A percentile compares a stretch with the other conserved stretches of the same genome.
Evolutionary conservation across 495 filamentous ascomycete genomes (phyloP).

Genomic region (Baudoinia panamericana): DNA sequence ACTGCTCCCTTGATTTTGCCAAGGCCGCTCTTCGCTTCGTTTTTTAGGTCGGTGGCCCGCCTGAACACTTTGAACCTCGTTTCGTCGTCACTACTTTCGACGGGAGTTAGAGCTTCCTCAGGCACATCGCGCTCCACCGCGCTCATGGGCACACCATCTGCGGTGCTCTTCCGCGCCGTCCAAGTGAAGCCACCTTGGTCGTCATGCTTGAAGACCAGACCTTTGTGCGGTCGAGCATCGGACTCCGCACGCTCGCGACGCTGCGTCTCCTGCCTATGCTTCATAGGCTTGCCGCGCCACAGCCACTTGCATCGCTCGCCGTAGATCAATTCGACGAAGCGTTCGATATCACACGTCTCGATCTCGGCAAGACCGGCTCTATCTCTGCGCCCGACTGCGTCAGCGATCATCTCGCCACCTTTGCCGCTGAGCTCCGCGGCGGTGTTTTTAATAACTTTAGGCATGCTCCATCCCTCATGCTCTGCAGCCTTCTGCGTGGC

Average conservation of each 20-base stretch:
- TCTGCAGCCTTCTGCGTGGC: conserved; percentile 79
- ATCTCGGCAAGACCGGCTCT: conserved; percentile 83
- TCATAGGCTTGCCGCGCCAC: conserved; percentile 78
- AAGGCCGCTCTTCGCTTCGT: conserved; percentile 68
- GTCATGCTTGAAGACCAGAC: conserved; percentile 56
- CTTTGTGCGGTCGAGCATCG: conserved; percentile 18
- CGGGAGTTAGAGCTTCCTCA: conserved; percentile 15
- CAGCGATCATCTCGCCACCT: conserved; percentile 83
- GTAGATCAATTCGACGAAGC: conserved; percentile 58
- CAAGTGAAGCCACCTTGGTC: conserved; percentile 51
- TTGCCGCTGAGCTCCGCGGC: conserved; percentile 93
- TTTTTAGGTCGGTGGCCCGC: conserved; percentile 62
- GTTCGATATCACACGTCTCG: conserved; percentile 80
- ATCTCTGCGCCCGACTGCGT: conserved; percentile 77
- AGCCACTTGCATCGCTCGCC: conserved; percentile 83
- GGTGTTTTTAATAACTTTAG: conserved; percentile 86
- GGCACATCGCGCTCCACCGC: conserved; percentile 2
- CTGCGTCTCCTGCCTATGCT: conserved; percentile 21
- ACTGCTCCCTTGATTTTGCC: conserved; percentile 77
- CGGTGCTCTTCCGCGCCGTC: conserved; percentile 38
- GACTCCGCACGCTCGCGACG: neutral
- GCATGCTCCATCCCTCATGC: conserved; percentile 65
- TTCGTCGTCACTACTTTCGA: conserved; percentile 46
- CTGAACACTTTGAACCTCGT: conserved; percentile 57
- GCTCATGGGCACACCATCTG: neutral